Evolutionary conservation across 345 rosid species (phyloP).

Genomic region (Eucalyptus sideroxylon): DNA sequence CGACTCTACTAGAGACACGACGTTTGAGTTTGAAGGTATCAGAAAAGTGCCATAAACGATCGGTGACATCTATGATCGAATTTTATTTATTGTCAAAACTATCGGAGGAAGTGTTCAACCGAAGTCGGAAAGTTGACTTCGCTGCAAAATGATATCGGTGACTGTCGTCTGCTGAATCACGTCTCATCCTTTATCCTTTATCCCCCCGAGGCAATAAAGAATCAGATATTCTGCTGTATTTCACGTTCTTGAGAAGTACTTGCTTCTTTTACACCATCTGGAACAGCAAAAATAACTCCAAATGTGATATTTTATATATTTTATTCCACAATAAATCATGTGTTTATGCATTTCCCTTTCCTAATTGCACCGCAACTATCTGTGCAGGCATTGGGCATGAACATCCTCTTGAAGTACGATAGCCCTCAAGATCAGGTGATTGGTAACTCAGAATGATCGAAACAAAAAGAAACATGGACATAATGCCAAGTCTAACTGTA

Average conservation of each 20-base stretch:
- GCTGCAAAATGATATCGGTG: not conserved
- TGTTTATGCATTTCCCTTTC: not conserved
- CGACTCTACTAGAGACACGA: not conserved
- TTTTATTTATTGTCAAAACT: not conserved
- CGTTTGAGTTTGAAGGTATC: not conserved
- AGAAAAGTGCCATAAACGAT: not conserved
- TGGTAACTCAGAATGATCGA: not conserved
- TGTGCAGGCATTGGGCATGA: constrained; percentile 34
- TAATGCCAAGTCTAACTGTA: not conserved
- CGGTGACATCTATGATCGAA: not conserved
- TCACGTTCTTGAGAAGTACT: not conserved
- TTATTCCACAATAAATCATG: not conserved
- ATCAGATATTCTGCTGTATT: not conserved
- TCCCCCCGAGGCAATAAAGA: not conserved
- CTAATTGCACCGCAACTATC: not conserved
- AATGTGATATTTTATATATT: not conserved
- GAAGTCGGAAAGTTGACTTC: not conserved
- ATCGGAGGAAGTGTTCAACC: not conserved
- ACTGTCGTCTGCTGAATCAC: not conserved
- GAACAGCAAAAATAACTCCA: not conserved
- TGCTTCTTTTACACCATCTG: not conserved
- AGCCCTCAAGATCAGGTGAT: constrained; percentile 22
- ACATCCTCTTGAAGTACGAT: constrained; percentile 13
- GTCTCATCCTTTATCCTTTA: too few relatives aligned
- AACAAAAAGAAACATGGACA: not conserved